phyloP scores from a whole-genome alignment of 225 moss, liverwort and hornwort species.

The Polytrichum commune region DNA sequence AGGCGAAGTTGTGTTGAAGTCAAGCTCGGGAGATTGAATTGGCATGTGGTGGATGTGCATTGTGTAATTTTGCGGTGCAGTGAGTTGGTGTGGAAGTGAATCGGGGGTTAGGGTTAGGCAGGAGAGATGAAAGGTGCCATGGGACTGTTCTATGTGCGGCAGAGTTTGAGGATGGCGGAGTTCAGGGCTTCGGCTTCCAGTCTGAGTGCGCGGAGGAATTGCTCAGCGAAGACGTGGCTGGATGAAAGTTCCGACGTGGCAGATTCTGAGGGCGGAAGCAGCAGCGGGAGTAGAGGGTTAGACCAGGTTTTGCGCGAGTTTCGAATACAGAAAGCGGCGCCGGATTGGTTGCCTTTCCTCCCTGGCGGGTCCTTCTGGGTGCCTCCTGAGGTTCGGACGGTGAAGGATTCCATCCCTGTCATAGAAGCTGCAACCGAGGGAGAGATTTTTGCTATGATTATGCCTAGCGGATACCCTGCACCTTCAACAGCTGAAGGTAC shows the following conservation, averaged over 20 bases:
- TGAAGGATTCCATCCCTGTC: constrained; percentile 18
- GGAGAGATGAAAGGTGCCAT: constrained; percentile 8
- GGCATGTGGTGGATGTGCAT: no score
- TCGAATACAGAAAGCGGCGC: constrained; percentile 72
- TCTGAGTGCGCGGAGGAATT: constrained; percentile 19
- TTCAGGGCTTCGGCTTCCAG: constrained; percentile 12
- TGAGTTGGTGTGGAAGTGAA: constrained; percentile 1
- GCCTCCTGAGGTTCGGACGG: constrained; percentile 47
- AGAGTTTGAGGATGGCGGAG: constrained; percentile 21
- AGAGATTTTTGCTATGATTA: constrained; percentile 71
- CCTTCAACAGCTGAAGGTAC: constrained; percentile 59
- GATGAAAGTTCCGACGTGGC: constrained; percentile 29
- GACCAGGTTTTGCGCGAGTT: constrained; percentile 75
- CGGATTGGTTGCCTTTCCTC: constrained; percentile 72
- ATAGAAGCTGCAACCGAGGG: constrained; percentile 54
- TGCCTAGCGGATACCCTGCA: constrained; percentile 75
- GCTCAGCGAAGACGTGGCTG: constrained; percentile 35
- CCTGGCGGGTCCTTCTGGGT: constrained; percentile 79
- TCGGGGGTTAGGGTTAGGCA: neutral
- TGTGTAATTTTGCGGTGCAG: neutral
- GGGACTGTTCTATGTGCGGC: constrained; percentile 13
- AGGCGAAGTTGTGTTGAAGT: no score
- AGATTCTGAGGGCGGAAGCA: constrained; percentile 33
- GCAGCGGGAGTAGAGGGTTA: constrained; percentile 31
- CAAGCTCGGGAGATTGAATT: no score